Percentiles rank a stretch among this genome's conserved stretches.
Conservation (phyloP, 1,139 yeast genomes). For the Candida mesenterica region DNA sequence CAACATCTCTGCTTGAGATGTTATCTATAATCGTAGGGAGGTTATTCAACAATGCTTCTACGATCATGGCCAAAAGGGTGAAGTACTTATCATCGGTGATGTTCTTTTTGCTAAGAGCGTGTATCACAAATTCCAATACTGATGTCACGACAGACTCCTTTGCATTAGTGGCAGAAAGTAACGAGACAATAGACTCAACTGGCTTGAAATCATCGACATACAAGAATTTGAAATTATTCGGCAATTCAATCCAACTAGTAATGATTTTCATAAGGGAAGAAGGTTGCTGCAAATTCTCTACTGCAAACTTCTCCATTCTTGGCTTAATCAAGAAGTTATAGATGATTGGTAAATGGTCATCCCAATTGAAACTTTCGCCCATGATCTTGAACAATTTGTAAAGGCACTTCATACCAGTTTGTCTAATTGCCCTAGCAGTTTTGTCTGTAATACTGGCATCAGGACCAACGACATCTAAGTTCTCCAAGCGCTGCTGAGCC, state of each 20-base stretch:
- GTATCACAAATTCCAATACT: slow-evolving; percentile 57
- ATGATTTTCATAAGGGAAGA: slow-evolving; percentile 75
- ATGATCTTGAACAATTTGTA: slow-evolving; percentile 49
- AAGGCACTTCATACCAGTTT: slow-evolving; percentile 58
- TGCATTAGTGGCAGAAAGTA: slow-evolving; percentile 54
- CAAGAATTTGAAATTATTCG: slow-evolving; percentile 51
- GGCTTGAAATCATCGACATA: slow-evolving; percentile 58
- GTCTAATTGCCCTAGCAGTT: slow-evolving; percentile 56
- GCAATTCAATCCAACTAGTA: slow-evolving; percentile 56
- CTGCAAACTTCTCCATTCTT: slow-evolving; percentile 63
- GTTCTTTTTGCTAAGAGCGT: slow-evolving; percentile 36
- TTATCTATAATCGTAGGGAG: slow-evolving; percentile 50
- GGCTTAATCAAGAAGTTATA: slow-evolving; percentile 60
- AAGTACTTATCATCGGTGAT: slow-evolving; percentile 44
- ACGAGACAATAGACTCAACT: slow-evolving; percentile 51
- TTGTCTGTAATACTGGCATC: slow-evolving; percentile 33
- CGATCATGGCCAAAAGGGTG: slow-evolving; percentile 53
- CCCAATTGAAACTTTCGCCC: slow-evolving; percentile 57
- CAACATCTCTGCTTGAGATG: slow-evolving; percentile 47
- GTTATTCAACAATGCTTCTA: slow-evolving; percentile 51
- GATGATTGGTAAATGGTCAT: slow-evolving; percentile 47
- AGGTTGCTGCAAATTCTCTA: slow-evolving; percentile 78
- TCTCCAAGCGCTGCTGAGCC: slow-evolving; percentile 49
- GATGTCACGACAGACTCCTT: slow-evolving; percentile 64
- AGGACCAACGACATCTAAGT: slow-evolving; percentile 19